Conservation (phyloP, 2,329 filamentous ascomycete genomes). For the Fusarium praegraminearum region DNA sequence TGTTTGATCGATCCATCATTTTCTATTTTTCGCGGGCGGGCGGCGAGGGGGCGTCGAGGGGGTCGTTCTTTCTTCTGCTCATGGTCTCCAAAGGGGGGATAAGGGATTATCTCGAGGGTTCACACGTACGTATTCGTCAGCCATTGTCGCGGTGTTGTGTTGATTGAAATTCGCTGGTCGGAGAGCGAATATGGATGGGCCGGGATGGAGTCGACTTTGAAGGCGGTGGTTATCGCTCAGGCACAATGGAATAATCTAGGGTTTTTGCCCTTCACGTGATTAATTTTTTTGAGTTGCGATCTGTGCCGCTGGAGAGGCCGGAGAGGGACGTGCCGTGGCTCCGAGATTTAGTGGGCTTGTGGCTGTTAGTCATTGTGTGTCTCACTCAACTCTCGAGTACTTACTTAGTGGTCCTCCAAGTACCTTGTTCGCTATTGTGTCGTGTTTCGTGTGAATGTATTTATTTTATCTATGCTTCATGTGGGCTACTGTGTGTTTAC, state of each 20-base stretch:
- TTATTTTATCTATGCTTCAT: background rate
- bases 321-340: slow-evolving; percentile 18
- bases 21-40: background rate
- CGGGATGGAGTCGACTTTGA: slow-evolving; percentile 53
- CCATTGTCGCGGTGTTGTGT: slow-evolving; percentile 73
- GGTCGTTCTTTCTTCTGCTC: slow-evolving; percentile 33
- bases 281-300: background rate
- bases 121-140: slow-evolving; percentile 89
- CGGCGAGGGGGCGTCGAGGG: slow-evolving; percentile 22
- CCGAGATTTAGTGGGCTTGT: slow-evolving; percentile 11
- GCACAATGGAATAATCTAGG: slow-evolving; percentile 47
- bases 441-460: background rate
- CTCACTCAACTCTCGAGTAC: background rate
- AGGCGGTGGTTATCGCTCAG: slow-evolving; percentile 38
- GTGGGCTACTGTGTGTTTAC: background rate
- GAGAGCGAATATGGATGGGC: slow-evolving; percentile 57
- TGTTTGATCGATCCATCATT: slow-evolving; percentile 9
- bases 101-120: slow-evolving; percentile 36
- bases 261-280: slow-evolving; percentile 55
- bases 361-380: background rate
- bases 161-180: slow-evolving; percentile 59
- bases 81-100: background rate
- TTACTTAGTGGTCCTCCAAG: too few species aligned
- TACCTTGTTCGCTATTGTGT: background rate
- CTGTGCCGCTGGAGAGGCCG: background rate